These are phyloP conservation scores for Entomortierella parvispora DNA, from an alignment of 192 early-diverging fungal genomes.

Conservation along the genomic window DNA sequence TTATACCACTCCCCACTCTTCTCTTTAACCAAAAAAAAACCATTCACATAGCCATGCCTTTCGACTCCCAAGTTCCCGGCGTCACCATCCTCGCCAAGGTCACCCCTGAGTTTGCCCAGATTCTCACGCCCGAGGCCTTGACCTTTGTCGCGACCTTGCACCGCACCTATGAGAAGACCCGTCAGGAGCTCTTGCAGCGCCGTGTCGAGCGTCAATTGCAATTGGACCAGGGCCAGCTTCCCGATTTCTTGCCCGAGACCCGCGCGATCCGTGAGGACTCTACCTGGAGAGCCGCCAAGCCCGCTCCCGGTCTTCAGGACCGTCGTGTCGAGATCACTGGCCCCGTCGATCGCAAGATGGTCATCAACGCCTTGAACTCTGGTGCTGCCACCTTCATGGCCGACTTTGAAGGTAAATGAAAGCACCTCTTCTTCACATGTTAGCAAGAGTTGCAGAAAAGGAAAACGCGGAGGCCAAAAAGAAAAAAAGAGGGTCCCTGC, in stretches of 20 bases:
- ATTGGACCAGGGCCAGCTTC: conserved; percentile 83
- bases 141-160: conserved; percentile 91
- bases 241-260: conserved; percentile 94
- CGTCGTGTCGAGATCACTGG: conserved; percentile 98
- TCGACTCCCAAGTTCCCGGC: conserved; percentile 68
- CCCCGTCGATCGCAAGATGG: conserved; percentile 98
- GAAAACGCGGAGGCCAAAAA: conserved; percentile 9
- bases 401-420: conserved; percentile 81
- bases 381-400: conserved; percentile 96
- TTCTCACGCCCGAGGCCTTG: conserved; percentile 85
- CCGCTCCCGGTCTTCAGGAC: conserved; percentile 90
- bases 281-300: conserved; percentile 88
- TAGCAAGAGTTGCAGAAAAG: not conserved
- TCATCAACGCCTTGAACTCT: conserved; percentile 97
- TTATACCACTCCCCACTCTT: not conserved
- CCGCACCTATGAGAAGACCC: conserved; percentile 86
- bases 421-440: not conserved
- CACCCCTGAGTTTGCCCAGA: conserved; percentile 71
- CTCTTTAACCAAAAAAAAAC: no score
- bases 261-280: conserved; percentile 89
- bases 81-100: conserved; percentile 79
- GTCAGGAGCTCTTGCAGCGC: conserved; percentile 83
- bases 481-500: not conserved
- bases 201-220: conserved; percentile 82
- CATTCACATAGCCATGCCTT: conserved; percentile 19